These are phyloP conservation scores for Tetradesmus obliquus DNA, from an alignment of 139 green algal genomes.

Conservation along the genomic window DNA sequence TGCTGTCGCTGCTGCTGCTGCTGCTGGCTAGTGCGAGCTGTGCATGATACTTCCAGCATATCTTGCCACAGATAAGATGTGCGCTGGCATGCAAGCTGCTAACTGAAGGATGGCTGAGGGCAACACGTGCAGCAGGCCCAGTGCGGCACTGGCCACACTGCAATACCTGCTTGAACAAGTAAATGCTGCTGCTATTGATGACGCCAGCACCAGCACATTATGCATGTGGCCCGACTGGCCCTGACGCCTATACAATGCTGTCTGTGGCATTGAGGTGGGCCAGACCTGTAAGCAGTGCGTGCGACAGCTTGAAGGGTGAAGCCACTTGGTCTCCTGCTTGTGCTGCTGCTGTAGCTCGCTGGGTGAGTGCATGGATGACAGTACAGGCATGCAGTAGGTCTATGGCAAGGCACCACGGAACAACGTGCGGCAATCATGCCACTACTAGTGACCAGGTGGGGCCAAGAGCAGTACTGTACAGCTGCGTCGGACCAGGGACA, in stretches of 20 bases:
- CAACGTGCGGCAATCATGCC: background rate
- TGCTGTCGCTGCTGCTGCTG: background rate
- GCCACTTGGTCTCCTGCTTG: background rate
- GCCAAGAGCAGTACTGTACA: background rate
- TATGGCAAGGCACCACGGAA: background rate
- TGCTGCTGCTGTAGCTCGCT: background rate
- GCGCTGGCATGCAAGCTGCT: background rate
- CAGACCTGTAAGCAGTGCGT: slow-evolving; percentile 46
- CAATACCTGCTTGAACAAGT: background rate
- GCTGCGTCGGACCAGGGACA: background rate
- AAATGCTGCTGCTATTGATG: background rate
- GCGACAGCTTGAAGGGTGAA: background rate
- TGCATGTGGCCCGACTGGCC: no score
- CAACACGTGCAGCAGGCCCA: background rate
- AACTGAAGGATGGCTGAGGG: background rate
- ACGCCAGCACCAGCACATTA: background rate
- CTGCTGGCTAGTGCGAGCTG: background rate
- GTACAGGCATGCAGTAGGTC: background rate
- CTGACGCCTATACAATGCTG: background rate
- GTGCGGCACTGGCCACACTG: background rate
- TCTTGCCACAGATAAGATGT: background rate
- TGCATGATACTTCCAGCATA: background rate
- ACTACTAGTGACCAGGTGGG: background rate
- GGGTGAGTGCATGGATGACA: background rate
- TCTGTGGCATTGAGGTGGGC: background rate